Conservation (phyloP, 2,329 filamentous ascomycete species). For the Ceratocystis smalleyi region DNA sequence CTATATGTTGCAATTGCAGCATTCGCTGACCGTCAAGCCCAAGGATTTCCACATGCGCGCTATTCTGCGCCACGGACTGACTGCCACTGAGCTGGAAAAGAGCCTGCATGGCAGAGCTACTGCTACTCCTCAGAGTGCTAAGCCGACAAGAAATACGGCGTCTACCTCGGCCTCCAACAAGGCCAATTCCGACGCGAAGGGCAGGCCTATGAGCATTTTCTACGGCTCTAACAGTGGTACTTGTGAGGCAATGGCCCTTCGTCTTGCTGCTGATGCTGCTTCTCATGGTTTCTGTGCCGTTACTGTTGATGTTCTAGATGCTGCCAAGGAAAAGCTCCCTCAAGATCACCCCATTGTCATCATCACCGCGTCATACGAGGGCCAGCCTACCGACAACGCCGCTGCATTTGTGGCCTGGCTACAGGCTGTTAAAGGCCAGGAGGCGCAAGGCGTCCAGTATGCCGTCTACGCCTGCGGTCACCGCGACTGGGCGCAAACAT, state of each 20-base stretch:
- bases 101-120: constrained; percentile 26
- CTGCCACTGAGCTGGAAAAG: constrained; percentile 32
- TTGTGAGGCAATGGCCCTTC: constrained; percentile 52
- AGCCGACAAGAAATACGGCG: neutral
- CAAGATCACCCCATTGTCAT: constrained; percentile 47
- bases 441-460: constrained; percentile 43
- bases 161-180: neutral
- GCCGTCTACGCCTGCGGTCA: constrained; percentile 52
- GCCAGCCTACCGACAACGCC: constrained; percentile 58
- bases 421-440: constrained; percentile 33
- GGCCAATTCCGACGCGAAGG: constrained; percentile 12
- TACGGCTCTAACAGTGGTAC: constrained; percentile 65
- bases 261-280: constrained; percentile 43
- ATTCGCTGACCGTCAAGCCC: constrained; percentile 47
- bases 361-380: constrained; percentile 58
- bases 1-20: constrained; percentile 40
- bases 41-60: constrained; percentile 48
- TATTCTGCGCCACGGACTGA: constrained; percentile 34
- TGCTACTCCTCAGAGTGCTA: constrained; percentile 9
- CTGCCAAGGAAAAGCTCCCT: constrained; percentile 43
- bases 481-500: constrained; percentile 44
- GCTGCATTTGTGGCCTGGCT: constrained; percentile 54
- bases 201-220: constrained; percentile 44
- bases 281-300: constrained; percentile 43
- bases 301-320: constrained; percentile 42